Conservation (phyloP, 2,329 filamentous ascomycete species). For the Diaporthe caulivora region DNA sequence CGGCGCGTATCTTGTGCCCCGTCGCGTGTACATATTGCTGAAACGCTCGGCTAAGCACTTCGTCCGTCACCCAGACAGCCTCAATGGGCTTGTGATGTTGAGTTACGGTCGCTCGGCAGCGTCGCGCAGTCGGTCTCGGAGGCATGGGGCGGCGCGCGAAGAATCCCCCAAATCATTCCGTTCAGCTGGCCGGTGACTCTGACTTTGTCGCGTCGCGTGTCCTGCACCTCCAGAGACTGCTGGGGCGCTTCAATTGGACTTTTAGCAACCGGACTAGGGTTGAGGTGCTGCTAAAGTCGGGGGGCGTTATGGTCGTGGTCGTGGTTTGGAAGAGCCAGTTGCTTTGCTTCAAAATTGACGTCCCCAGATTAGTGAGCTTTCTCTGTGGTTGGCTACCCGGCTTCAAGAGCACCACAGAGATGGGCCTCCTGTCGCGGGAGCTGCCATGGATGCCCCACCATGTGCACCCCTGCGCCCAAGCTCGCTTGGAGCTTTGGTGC, state of each 20-base stretch:
- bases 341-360: constrained; percentile 13
- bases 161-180: constrained; percentile 29
- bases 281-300: neutral
- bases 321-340: neutral
- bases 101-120: constrained; percentile 60
- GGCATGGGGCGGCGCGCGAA: constrained; percentile 29
- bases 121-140: constrained; percentile 40
- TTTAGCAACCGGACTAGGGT: neutral
- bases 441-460: constrained; percentile 9
- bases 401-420: constrained; percentile 5
- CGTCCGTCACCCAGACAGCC: constrained; percentile 71
- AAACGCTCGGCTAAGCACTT: constrained; percentile 64
- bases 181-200: neutral
- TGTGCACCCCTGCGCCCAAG: constrained; percentile 2
- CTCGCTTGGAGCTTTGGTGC: constrained; percentile 14
- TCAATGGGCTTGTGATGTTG: constrained; percentile 55
- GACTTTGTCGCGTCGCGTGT: neutral
- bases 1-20: constrained; percentile 45
- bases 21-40: constrained; percentile 57
- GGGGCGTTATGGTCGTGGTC: neutral
- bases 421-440: neutral
- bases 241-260: constrained; percentile 1
- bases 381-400: neutral
- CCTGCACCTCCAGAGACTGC: neutral
- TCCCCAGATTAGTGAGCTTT: constrained; percentile 10